Evolutionary conservation across 768 basidiomycete species (phyloP).

Genomic region (Leccinum imitatum): DNA sequence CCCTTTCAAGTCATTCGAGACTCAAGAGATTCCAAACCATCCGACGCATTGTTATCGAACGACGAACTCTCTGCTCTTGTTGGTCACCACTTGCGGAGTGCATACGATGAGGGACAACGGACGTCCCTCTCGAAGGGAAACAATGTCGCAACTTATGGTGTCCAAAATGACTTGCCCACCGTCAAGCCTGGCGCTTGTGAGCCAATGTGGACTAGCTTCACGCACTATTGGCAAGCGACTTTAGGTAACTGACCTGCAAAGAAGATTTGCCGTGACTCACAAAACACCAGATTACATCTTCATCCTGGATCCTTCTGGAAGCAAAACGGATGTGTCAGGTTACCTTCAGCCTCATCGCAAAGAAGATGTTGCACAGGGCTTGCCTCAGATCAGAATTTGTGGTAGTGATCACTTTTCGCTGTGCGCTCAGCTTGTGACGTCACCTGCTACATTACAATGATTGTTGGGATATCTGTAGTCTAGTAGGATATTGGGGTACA

Average conservation of each 20-base stretch:
- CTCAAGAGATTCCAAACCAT: slow-evolving; percentile 54
- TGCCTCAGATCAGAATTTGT: slow-evolving; percentile 78
- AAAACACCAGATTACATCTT: slow-evolving; percentile 81
- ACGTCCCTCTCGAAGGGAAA: slow-evolving; percentile 13
- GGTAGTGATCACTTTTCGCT: slow-evolving; percentile 89
- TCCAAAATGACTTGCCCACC: slow-evolving; percentile 40
- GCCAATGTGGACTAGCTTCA: slow-evolving; percentile 87
- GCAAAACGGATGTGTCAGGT: slow-evolving; percentile 41
- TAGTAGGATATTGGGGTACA: slow-evolving; percentile 16
- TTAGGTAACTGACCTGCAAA: slow-evolving; percentile 50
- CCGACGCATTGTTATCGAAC: slow-evolving; percentile 69
- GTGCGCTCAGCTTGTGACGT: slow-evolving; percentile 53
- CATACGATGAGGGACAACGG: slow-evolving; percentile 59
- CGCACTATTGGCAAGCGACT: slow-evolving; percentile 81
- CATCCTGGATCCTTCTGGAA: slow-evolving; percentile 48
- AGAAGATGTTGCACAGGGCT: slow-evolving; percentile 61
- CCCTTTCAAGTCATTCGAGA: slow-evolving; percentile 74
- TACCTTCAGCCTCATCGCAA: slow-evolving; percentile 63
- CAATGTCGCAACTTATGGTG: slow-evolving; percentile 48
- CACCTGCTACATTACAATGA: slow-evolving; percentile 11
- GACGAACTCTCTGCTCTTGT: slow-evolving; percentile 52
- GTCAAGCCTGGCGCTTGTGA: slow-evolving; percentile 59
- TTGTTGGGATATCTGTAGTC: slow-evolving; percentile 3
- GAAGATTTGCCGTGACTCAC: slow-evolving; percentile 8
- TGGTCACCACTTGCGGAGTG: slow-evolving; percentile 51